Evolutionary conservation across 805 yeast species (phyloP).

Genomic region (Saccharomycodes ludwigii): DNA sequence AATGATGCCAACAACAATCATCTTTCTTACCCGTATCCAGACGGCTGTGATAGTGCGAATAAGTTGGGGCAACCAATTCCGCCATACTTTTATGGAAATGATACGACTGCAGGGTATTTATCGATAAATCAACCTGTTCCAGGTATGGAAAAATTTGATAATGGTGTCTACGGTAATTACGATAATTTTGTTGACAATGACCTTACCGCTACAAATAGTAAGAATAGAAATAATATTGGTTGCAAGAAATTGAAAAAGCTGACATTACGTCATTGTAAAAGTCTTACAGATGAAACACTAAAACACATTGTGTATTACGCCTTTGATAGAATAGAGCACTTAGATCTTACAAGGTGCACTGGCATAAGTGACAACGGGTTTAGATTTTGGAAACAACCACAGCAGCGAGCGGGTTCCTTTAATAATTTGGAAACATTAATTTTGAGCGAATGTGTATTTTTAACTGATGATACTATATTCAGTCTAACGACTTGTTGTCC

Average conservation of each 20-base stretch:
- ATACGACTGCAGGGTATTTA: no score
- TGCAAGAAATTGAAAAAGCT: constrained; percentile 45
- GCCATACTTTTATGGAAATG: no score
- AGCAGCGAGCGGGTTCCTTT: no score
- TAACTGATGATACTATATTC: constrained; percentile 52
- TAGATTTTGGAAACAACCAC: constrained; percentile 45
- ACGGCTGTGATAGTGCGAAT: no score
- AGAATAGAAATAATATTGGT: constrained; percentile 31
- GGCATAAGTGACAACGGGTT: constrained; percentile 69
- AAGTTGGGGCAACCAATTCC: no score
- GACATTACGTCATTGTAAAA: constrained; percentile 63
- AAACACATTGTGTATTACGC: constrained; percentile 48
- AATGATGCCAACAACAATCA: no score
- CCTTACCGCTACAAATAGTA: no score
- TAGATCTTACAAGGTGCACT: constrained; percentile 64
- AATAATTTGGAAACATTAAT: constrained; percentile 39
- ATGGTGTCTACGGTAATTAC: no score
- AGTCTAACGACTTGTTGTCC: constrained; percentile 52
- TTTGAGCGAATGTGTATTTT: constrained; percentile 61
- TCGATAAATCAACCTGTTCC: constrained; percentile 20
- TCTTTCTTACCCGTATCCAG: no score
- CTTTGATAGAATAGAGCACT: constrained; percentile 37
- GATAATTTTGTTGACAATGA: no score
- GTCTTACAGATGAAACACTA: constrained; percentile 58
- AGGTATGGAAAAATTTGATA: constrained; percentile 21